Evolutionary conservation across 495 filamentous ascomycete genomes (phyloP).

Genomic region (Margaritispora aquatica): DNA sequence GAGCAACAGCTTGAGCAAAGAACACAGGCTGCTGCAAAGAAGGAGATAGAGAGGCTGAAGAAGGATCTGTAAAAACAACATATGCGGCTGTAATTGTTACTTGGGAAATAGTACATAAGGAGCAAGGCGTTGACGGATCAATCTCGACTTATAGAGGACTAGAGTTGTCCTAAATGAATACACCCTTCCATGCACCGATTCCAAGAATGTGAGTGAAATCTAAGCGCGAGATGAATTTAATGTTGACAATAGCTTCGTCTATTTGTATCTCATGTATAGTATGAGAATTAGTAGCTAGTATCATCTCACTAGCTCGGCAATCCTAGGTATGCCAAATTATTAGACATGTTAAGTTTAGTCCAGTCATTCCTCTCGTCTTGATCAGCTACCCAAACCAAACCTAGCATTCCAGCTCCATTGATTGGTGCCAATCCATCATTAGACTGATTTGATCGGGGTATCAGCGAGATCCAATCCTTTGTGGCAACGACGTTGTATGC

Average conservation of each 20-base stretch:
- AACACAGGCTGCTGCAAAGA: constrained; percentile 30
- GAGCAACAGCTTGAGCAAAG: constrained; percentile 44
- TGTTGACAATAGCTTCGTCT: neutral
- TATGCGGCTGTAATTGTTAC: neutral
- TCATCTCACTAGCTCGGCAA: neutral
- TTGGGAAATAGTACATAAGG: neutral
- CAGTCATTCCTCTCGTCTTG: neutral
- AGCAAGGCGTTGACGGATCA: neutral
- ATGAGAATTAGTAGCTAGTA: neutral
- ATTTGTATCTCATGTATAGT: too few relatives aligned
- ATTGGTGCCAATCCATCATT: neutral
- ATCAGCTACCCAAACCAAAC: neutral
- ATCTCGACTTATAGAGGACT: neutral
- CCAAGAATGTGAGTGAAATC: neutral
- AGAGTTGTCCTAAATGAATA: neutral
- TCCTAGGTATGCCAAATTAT: neutral
- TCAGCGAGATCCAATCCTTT: neutral
- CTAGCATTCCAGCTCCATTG: neutral
- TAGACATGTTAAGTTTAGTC: neutral
- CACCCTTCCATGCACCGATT: neutral
- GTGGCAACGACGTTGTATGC: neutral
- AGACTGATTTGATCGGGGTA: neutral
- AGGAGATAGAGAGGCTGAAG: constrained; percentile 41
- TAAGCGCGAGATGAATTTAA: neutral
- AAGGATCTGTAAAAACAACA: neutral